Evolutionary conservation across 805 yeast species (phyloP).

Genomic region (Spathaspora girioi): DNA sequence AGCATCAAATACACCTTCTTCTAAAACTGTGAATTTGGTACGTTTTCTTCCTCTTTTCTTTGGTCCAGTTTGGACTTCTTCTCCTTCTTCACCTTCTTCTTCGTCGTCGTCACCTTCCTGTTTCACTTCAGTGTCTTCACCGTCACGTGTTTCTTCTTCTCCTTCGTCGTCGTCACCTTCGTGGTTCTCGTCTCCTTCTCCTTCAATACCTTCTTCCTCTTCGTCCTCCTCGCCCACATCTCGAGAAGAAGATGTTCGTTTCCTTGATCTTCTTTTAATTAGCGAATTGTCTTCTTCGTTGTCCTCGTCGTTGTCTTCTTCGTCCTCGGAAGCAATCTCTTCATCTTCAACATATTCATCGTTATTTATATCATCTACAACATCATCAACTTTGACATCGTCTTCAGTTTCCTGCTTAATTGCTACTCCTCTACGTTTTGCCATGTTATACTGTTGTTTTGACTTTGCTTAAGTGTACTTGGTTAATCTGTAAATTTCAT

Average conservation of each 20-base stretch:
- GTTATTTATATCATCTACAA: slow-evolving; percentile 13
- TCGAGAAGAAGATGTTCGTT: neutral
- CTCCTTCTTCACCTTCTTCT: slow-evolving; percentile 19
- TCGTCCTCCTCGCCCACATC: slow-evolving; percentile 8
- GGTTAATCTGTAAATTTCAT: slow-evolving; percentile 1
- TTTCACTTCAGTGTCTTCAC: slow-evolving; percentile 21
- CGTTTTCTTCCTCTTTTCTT: slow-evolving; percentile 43
- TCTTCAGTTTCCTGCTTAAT: slow-evolving; percentile 4
- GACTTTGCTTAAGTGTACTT: neutral
- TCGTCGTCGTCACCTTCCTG: slow-evolving; percentile 20
- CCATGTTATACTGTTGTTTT: slow-evolving; percentile 1
- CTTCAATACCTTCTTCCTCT: slow-evolving; percentile 12
- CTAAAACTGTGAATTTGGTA: slow-evolving; percentile 32
- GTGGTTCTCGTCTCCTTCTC: slow-evolving; percentile 18
- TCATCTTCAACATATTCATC: slow-evolving; percentile 13
- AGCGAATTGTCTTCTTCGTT: slow-evolving; percentile 8
- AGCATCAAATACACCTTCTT: slow-evolving; percentile 52
- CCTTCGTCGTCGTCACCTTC: slow-evolving; percentile 16
- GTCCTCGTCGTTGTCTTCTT: slow-evolving; percentile 20
- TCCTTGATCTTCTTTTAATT: neutral
- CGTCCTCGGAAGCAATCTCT: slow-evolving; percentile 8
- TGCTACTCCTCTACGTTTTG: neutral
- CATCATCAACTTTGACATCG: slow-evolving; percentile 5
- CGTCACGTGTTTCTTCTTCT: slow-evolving; percentile 13
- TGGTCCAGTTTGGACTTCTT: slow-evolving; percentile 21